Percentiles rank a stretch among this genome's conserved stretches.
phyloP scores from a whole-genome alignment of 2,329 filamentous ascomycete genomes.

The Thelonectria blattea region DNA sequence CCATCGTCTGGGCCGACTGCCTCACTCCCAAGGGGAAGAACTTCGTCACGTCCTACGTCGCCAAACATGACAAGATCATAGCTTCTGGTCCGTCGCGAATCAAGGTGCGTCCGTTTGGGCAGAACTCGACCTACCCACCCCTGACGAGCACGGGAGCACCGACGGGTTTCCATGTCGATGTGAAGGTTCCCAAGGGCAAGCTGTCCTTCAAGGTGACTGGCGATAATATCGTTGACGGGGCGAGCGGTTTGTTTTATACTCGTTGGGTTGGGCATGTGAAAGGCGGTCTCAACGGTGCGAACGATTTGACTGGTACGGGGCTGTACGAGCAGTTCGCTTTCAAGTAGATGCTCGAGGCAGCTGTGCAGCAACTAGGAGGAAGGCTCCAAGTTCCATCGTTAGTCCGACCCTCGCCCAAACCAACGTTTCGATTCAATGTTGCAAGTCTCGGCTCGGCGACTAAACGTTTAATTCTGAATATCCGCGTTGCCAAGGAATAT shows the following conservation, averaged over 20 bases:
- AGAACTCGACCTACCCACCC: not conserved
- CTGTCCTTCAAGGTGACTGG: not conserved
- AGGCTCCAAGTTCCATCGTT: too few species aligned
- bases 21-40: not conserved
- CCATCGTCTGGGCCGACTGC: constrained; percentile 1
- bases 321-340: not conserved
- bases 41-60: not conserved
- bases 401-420: too few species aligned
- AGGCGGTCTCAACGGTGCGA: not conserved
- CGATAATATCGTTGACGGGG: not conserved
- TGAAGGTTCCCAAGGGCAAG: not conserved
- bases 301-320: not conserved
- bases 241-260: not conserved
- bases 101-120: not conserved
- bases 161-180: not conserved
- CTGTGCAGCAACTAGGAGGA: too few species aligned
- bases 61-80: not conserved
- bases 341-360: too few species aligned
- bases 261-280: not conserved
- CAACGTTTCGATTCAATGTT: too few species aligned
- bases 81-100: not conserved
- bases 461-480: too few species aligned
- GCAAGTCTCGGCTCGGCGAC: too few species aligned
- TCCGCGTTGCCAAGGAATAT: too few species aligned
- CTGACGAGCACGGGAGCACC: not conserved